Evolutionary conservation across 345 rosid genomes (phyloP), one percentile per base, ranked within the genome.

Genomic region (Brassica juncea): DNA sequence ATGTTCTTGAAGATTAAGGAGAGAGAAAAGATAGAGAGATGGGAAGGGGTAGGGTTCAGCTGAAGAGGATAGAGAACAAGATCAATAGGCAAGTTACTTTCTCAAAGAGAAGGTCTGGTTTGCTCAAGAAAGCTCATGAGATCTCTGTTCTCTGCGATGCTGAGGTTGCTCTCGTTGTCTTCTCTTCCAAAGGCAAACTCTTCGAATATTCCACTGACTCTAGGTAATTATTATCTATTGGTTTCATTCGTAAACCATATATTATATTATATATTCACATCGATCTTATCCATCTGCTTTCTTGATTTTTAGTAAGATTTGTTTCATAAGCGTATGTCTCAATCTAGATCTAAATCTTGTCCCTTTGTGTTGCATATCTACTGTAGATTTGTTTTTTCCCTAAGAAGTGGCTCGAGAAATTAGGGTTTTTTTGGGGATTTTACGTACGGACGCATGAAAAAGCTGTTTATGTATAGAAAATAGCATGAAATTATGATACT

Each of bases 51-150:
- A 92, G 96, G 90, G 94, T 92, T 86, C 86, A 91, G 84, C 64
- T 92, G 78, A 91, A 79, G 90, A 86, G 91, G 92, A 91, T 92
- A 83, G 97, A 92, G 87, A 92, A 92, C 94, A 92, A 90, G 87
- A 89, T 89, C 34, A 92, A 90, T 73, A 86, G 97, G 72, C 97
- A 92, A 82, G 97, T 92, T 66, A 92, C 96, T 6, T 92, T 92
- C 81, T 92, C 97, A 2, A 92, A 92, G 88, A 83, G 97, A 64
- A 84, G 97, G 77, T 79, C 85, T 59, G 94, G 97, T 27, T 75
- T 92, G 75, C 82, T 90, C 9, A 92, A 92, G 91, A 92, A 92
- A 82, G 94, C 96, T 76, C 88, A 87, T 61, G 97, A 92, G 94
- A 92, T 92, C 89, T 90, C 97, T 31, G 89, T 92, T 47, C 85